Evolutionary conservation across 1,284 basidiomycete species (phyloP), one percentile per base, ranked within the genome.

Genomic region (Naganishia liquefaciens): DNA sequence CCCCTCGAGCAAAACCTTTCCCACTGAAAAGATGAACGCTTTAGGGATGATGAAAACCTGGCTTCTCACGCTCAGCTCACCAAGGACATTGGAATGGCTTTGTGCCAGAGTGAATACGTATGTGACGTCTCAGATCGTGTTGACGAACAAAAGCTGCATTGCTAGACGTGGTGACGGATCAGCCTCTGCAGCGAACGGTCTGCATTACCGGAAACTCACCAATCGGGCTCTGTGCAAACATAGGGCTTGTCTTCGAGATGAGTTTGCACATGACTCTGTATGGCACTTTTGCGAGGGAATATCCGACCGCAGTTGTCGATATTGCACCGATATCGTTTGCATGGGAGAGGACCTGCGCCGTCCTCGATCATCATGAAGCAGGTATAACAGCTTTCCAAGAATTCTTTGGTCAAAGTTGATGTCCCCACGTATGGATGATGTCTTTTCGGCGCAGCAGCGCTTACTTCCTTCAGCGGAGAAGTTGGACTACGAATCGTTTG

Each of bases 171-270:
- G 52, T 42, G 30, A 27, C 43, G 9, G 2, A 25, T 55, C 60
- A 61, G 64, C 39, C 17, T 19, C 2, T 9, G 11, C 28, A 46
- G 28, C 10, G 15, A 40, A 33, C 19, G 46, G 21, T 5, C 28
- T 28, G n/a, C 44, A 13, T 47, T 52, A 4, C 15, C 49, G 19
- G 21, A 13, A 21, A 73, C 75, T 66, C 63, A 78, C 77, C 81
- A 81, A 47, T 76, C 74, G 25, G 70, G 69, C 46, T 73, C 73
- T 1, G 73, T 69, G 68, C 81, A 82, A 3, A 76, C 70, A 69
- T 77, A 81, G 28, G 80, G 81, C 72, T 81, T 82, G 72, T 81
- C 80, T 66, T 81, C 79, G n/a, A 82, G 70, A 67, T 82, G 81
- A 43, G 80, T 81, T 68, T 81, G 80, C 65, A 81, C 79, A 72